Percentiles rank a stretch among this genome's conserved stretches.
Conservation (phyloP, 257 asterid genomes). For the Nicotiana otophora region DNA sequence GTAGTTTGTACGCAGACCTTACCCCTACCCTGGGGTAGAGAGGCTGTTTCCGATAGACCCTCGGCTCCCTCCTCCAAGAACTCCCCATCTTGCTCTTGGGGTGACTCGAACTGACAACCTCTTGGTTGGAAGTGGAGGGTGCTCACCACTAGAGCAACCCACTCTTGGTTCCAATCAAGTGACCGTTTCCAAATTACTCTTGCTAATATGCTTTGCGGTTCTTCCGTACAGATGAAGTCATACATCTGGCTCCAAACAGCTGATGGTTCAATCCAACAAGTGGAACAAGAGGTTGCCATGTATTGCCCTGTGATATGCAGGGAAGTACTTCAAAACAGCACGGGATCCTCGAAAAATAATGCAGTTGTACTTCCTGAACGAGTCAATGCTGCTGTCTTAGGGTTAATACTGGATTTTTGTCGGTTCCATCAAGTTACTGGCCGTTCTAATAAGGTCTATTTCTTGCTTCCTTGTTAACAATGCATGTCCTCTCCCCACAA, state of each 20-base stretch:
- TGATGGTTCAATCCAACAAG: conserved; percentile 50
- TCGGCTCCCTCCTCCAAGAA: no score
- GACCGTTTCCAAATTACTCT: neutral
- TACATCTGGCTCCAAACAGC: conserved; percentile 43
- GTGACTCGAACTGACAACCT: no score
- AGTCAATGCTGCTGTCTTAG: conserved; percentile 36
- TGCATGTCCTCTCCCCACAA: neutral
- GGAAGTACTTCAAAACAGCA: conserved; percentile 37
- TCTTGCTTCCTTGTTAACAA: neutral
- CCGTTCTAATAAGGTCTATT: conserved; percentile 38
- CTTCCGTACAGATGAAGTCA: conserved; percentile 28
- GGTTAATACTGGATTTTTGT: conserved; percentile 39
- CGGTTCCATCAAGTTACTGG: conserved; percentile 49
- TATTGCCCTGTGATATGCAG: conserved; percentile 46
- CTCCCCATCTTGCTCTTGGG: no score
- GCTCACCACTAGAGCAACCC: no score
- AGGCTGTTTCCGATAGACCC: no score
- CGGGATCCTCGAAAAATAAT: conserved; percentile 39
- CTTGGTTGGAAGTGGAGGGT: no score
- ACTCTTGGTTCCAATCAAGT: neutral
- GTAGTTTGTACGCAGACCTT: no score
- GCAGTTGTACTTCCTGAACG: conserved; percentile 41
- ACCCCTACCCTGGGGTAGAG: no score
- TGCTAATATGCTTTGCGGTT: conserved; percentile 4
- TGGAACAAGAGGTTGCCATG: conserved; percentile 48